Percentiles rank a stretch among this genome's conserved stretches.
phyloP scores from a whole-genome alignment of 805 yeast genomes.

The Clavispora vitiphila region DNA sequence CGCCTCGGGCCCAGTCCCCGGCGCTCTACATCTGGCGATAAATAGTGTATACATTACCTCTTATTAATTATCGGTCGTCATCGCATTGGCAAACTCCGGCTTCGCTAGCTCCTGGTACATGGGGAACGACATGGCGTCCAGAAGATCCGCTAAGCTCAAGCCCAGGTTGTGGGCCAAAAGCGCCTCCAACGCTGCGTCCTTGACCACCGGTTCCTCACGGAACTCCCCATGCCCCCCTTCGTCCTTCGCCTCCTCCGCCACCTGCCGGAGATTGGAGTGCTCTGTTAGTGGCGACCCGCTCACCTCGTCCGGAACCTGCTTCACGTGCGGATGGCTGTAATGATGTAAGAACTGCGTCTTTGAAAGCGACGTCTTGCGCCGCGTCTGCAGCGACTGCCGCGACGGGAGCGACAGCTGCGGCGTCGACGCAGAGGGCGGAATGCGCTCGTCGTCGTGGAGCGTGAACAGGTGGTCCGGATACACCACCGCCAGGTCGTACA shows the following conservation, averaged over 20 bases:
- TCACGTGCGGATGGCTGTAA: conserved; percentile 3
- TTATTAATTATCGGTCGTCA: background rate
- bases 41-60: background rate
- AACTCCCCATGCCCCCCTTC: background rate
- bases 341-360: conserved; percentile 10
- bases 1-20: too few species aligned
- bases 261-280: conserved; percentile 7
- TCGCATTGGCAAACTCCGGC: conserved; percentile 4
- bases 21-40: background rate
- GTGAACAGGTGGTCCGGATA: background rate
- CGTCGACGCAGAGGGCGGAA: background rate
- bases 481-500: conserved; percentile 5
- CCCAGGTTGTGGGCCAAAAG: background rate
- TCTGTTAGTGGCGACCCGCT: conserved; percentile 3
- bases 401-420: conserved; percentile 14
- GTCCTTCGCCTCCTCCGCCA: conserved; percentile 6
- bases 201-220: background rate
- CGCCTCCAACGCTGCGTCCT: background rate
- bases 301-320: conserved; percentile 1
- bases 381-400: conserved; percentile 13
- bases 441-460: background rate
- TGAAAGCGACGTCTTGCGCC: conserved; percentile 13
- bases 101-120: conserved; percentile 13
- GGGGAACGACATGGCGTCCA: conserved; percentile 6
- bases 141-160: background rate